Conservation (phyloP, 148 eudicot species). For the Nyssa sinensis region DNA sequence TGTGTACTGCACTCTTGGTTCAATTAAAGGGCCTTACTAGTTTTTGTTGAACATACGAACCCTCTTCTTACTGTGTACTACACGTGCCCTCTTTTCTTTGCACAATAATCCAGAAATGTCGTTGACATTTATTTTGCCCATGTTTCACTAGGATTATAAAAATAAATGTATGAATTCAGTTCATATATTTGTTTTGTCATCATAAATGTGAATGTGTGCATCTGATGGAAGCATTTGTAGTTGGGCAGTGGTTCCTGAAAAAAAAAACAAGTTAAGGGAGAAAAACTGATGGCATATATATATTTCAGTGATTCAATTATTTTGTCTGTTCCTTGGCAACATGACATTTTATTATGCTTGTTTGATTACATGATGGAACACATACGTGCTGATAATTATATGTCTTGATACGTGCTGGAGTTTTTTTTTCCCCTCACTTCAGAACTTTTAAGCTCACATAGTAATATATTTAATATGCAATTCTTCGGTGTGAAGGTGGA, state of each 20-base stretch:
- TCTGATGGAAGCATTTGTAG: not conserved
- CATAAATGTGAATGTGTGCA: not conserved
- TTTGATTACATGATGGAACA: not conserved
- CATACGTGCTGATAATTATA: no score
- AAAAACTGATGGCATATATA: not conserved
- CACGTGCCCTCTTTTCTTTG: no score
- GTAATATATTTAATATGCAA: not conserved
- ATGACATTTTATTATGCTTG: not conserved
- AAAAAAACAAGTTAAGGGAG: not conserved
- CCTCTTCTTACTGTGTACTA: no score
- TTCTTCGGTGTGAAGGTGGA: slow-evolving; percentile 32
- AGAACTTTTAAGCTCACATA: not conserved
- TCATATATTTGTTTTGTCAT: not conserved
- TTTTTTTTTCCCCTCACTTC: not conserved
- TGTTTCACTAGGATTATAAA: not conserved
- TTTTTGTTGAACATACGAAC: no score
- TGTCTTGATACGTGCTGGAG: not conserved
- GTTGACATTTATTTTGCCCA: no score
- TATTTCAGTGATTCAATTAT: not conserved
- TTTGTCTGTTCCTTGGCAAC: not conserved
- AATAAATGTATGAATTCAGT: no score
- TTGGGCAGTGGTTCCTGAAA: not conserved
- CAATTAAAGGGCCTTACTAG: no score
- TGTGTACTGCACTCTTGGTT: no score
- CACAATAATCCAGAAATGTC: no score